Evolutionary conservation across 306 rosid genomes (phyloP).

Genomic region (Fagus crenata): DNA sequence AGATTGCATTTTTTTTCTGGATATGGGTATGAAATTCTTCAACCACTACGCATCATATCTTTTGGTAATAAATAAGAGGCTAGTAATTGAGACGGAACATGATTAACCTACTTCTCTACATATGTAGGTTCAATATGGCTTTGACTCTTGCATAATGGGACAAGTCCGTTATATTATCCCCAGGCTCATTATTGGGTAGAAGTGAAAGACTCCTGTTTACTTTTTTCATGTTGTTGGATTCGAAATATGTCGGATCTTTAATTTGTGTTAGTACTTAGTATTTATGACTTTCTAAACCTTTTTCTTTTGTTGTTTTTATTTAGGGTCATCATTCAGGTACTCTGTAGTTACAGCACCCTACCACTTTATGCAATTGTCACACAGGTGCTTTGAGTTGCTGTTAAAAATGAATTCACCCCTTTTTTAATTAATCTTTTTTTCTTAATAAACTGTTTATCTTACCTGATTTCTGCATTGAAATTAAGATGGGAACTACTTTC

Average conservation of each 20-base stretch:
- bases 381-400: constrained; percentile 57
- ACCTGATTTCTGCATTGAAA: background rate
- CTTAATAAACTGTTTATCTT: background rate
- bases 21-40: constrained; percentile 66
- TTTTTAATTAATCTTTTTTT: background rate
- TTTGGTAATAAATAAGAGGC: background rate
- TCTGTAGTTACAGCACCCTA: constrained; percentile 90
- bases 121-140: constrained; percentile 66
- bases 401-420: constrained; percentile 6
- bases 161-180: constrained; percentile 64
- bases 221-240: background rate
- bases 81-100: background rate
- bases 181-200: constrained; percentile 82
- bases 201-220: background rate
- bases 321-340: constrained; percentile 80
- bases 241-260: background rate
- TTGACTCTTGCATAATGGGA: constrained; percentile 94
- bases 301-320: constrained; percentile 5
- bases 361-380: constrained; percentile 90
- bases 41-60: constrained; percentile 14
- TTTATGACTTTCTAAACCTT: background rate
- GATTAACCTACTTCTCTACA: constrained; percentile 8
- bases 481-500: constrained; percentile 85
- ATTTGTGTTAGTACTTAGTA: background rate
- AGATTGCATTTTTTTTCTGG: constrained; percentile 95